Evolutionary conservation across 306 rosid species (phyloP).

Genomic region (Pterocarpus santalinus): DNA sequence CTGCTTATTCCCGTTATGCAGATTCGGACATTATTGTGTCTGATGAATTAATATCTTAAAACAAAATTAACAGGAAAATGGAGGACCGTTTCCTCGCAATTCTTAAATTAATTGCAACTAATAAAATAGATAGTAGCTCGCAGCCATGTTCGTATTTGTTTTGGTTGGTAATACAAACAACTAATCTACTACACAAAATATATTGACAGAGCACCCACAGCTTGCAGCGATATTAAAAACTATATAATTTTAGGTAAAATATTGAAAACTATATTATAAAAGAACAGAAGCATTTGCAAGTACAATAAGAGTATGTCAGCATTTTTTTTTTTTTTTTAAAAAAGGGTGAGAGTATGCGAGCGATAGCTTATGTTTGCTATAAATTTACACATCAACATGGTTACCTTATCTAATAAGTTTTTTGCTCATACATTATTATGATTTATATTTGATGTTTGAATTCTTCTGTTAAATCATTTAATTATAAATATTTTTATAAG

Average conservation of each 20-base stretch:
- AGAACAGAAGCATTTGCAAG: conserved; percentile 17
- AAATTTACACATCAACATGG: not conserved
- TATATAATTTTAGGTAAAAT: not conserved
- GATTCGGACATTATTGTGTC: conserved; percentile 38
- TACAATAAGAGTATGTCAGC: not conserved
- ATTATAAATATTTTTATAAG: not conserved
- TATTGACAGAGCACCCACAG: not conserved
- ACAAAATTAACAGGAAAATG: conserved; percentile 1
- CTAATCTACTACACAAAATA: not conserved
- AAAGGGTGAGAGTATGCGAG: not conserved
- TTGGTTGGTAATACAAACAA: not conserved
- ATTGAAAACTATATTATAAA: conserved; percentile 16
- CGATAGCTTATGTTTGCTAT: not conserved
- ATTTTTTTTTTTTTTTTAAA: too few relatives aligned
- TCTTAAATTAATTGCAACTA: conserved; percentile 4
- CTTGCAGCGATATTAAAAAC: not conserved
- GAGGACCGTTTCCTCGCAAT: conserved; percentile 24
- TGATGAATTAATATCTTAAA: not conserved
- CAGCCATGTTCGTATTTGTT: conserved; percentile 6
- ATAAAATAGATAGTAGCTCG: not conserved
- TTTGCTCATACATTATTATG: too few relatives aligned
- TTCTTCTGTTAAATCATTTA: not conserved
- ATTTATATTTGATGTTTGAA: too few relatives aligned
- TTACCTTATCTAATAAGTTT: too few relatives aligned
- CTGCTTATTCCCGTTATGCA: conserved; percentile 9